Base-by-base conservation (phyloP, 495 filamentous ascomycete species). In the Podospora conica region DNA sequence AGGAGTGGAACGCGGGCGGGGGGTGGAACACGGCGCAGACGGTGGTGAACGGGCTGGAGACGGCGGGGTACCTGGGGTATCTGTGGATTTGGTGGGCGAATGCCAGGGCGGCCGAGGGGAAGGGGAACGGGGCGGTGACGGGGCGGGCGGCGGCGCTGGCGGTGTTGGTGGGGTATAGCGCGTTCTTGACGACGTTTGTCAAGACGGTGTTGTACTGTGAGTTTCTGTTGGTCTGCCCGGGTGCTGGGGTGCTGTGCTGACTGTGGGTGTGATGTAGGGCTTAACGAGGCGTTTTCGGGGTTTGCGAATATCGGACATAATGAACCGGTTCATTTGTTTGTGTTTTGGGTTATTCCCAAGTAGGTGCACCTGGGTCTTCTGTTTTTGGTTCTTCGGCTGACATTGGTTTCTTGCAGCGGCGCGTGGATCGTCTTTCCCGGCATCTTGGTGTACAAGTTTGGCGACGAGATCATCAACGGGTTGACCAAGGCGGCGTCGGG, bases 171-270 rank as follows among this genome's bases (percentile, higher is more conserved):
- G 91, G 83, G 6, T 94, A 89, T 68, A 81, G 82, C 29, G 83
- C 87, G 1, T 86, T 86, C 7, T 80, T 92, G 3, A 90, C 95
- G 89, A 97, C 94, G 2, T 70, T 95, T 1, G 89, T 87, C 77
- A 97, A 97, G 85, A 97, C 93, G 18, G 71, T 90, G 63, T 77
- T 98, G 18, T 98, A 97, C 71, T 89, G 92, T 93, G 71, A 82
- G 88, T 82, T 63, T 68, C 57, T 55, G 40, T 56, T 31, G 60
- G 55, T 57, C 4, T 28, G 11, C 9, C 18, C 23, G 8, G 53
- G 8, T 40, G 25, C 9, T 59, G 23, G 23, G 9, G 10, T 12
- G 57, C 25, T 20, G 20, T 12, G 10, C 57, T 58, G 48, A 27
- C 25, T 40, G 20, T 3, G 23, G 22, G 59, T n/a, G 12, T 61